A percentile compares a stretch with the other conserved stretches of the same genome.
These are phyloP conservation scores for Cystofilobasidium macerans DNA, from an alignment of 768 basidiomycete species.

Conservation along the genomic window DNA sequence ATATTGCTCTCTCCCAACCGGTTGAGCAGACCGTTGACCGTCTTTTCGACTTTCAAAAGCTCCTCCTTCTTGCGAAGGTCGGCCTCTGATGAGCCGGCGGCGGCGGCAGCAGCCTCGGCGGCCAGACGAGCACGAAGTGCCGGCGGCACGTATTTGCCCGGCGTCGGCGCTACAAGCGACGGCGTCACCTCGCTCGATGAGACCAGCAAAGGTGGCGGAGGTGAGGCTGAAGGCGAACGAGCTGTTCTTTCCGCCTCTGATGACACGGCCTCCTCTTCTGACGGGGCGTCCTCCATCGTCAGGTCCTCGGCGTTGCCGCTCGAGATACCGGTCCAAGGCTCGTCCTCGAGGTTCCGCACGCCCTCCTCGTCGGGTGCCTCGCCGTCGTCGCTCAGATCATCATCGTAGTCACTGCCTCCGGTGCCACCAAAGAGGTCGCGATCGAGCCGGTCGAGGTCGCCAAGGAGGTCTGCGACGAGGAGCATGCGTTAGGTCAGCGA, in stretches of 20 bases:
- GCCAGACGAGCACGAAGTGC: conserved; percentile 17
- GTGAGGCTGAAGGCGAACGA: background rate
- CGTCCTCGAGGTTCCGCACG: background rate
- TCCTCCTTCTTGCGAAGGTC: conserved; percentile 39
- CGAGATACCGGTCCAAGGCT: conserved; percentile 7
- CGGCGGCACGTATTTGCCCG: conserved; percentile 24
- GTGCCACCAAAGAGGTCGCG: background rate
- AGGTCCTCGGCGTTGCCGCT: conserved; percentile 3
- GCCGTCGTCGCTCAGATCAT: background rate
- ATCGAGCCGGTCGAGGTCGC: conserved; percentile 25
- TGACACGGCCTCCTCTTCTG: background rate
- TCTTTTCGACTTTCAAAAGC: conserved; percentile 53
- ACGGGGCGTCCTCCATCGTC: background rate
- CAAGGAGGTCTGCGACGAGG: conserved; percentile 20
- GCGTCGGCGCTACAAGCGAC: background rate
- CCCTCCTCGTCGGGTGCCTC: conserved; percentile 10
- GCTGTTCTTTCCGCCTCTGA: no score
- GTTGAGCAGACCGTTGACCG: conserved; percentile 78
- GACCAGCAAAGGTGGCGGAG: background rate
- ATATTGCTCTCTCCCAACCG: conserved; percentile 92
- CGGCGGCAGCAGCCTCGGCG: conserved; percentile 8
- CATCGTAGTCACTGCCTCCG: background rate
- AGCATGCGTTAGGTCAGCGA: no score
- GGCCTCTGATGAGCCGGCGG: conserved; percentile 39
- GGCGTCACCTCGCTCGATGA: background rate